These are phyloP conservation scores for Dryas drummondii DNA, from an alignment of 306 rosid species.

Conservation along the genomic window DNA sequence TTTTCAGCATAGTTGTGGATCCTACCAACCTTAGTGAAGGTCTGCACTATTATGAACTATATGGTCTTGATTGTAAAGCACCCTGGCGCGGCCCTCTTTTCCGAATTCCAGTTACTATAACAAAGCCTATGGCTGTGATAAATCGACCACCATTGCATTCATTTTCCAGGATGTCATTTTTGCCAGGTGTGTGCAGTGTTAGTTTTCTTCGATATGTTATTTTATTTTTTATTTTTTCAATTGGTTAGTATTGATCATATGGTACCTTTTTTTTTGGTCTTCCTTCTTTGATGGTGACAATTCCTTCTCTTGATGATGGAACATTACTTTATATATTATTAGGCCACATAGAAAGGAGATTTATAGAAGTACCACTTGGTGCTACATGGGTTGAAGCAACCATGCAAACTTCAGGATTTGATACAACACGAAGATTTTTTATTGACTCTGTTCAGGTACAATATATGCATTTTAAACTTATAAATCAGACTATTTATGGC, in stretches of 20 bases:
- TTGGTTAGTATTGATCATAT: slow-evolving; percentile 12
- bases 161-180: slow-evolving; percentile 68
- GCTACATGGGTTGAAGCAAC: slow-evolving; percentile 94
- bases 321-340: slow-evolving; percentile 25
- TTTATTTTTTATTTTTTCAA: slow-evolving; percentile 27
- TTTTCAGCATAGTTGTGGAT: slow-evolving; percentile 80
- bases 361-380: slow-evolving; percentile 79
- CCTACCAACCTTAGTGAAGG: slow-evolving; percentile 78
- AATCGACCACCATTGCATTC: slow-evolving; percentile 60
- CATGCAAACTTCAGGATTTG: slow-evolving; percentile 78
- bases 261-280: slow-evolving; percentile 12
- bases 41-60: slow-evolving; percentile 84
- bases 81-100: slow-evolving; percentile 99
- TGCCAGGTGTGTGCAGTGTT: slow-evolving; percentile 61
- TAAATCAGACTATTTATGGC: slow-evolving; percentile 18
- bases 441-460: slow-evolving; percentile 87
- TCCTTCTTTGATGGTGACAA: slow-evolving; percentile 14
- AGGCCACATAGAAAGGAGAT: slow-evolving; percentile 95
- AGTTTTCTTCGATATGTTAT: background rate
- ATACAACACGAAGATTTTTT: slow-evolving; percentile 77
- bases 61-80: slow-evolving; percentile 88
- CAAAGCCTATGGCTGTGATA: slow-evolving; percentile 66
- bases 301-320: slow-evolving; percentile 24
- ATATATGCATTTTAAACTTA: slow-evolving; percentile 19
- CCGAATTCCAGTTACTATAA: slow-evolving; percentile 85